Evolutionary conservation across 495 filamentous ascomycete genomes (phyloP).

Genomic region (Cudoniella acicularis): DNA sequence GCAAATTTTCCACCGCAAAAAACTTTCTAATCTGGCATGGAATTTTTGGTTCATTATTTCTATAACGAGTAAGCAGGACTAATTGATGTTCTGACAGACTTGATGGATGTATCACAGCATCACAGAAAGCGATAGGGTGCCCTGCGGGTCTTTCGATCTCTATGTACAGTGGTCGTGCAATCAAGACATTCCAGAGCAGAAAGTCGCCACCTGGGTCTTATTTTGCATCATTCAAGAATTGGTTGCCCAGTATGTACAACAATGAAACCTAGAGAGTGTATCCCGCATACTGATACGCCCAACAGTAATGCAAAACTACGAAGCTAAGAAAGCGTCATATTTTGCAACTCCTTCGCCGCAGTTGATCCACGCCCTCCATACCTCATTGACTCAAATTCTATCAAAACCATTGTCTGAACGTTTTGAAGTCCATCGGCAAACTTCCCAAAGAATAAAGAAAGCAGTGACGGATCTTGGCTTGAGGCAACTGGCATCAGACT

Average conservation of each 20-base stretch:
- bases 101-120: constrained; percentile 89
- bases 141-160: constrained; percentile 91
- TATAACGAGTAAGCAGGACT: no score
- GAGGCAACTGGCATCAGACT: constrained; percentile 76
- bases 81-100: no score
- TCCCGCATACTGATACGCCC: constrained; percentile 30
- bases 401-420: constrained; percentile 70
- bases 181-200: constrained; percentile 72
- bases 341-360: constrained; percentile 96
- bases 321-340: constrained; percentile 93
- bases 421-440: constrained; percentile 71
- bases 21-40: no score
- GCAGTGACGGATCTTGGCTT: constrained; percentile 75
- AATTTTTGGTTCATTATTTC: no score
- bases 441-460: constrained; percentile 79
- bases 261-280: background rate
- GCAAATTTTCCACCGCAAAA: no score
- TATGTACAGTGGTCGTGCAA: constrained; percentile 87
- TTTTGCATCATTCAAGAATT: constrained; percentile 95
- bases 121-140: constrained; percentile 93
- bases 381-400: constrained; percentile 84
- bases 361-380: constrained; percentile 90
- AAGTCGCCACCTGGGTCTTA: constrained; percentile 79
- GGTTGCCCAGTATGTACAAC: constrained; percentile 69
- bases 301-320: constrained; percentile 91